Base-by-base conservation (phyloP, 495 filamentous ascomycete species). In the Choiromyces venosus region DNA sequence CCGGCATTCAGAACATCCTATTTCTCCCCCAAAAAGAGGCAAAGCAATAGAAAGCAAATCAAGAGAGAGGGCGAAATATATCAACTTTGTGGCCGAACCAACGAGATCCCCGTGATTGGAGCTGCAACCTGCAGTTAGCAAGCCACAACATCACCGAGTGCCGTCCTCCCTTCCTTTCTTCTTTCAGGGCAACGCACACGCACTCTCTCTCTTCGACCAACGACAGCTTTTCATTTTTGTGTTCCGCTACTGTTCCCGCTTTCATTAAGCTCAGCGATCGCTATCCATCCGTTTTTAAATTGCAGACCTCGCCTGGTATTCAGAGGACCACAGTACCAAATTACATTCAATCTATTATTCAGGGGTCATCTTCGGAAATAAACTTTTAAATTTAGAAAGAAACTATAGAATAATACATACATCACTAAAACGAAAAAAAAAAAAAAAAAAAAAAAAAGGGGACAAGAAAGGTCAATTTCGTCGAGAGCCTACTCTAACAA, bases 61-160 rank as follows among this genome's bases (percentile, higher is more conserved):
- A n/a, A n/a, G n/a, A 18, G 40, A 61, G 52, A 29, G 10, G 8
- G 25, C n/a, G 10, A 29, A 42, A 42, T 42, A 42, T 42, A 33
- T 61, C 52, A 61, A 61, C 25, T 61, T 56, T 61, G 52, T 61
- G 52, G 52, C 25, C 52, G 52, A 61, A 61, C 52, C 52, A 61
- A 61, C 25, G 25, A 61, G 18, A 33, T 29, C 52, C 52, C 52
- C 52, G 52, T 61, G 33, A 33, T 29, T 18, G 52, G 52, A 61
- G 52, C 52, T 61, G 52, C 52, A 61, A 12, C 52, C 52, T 33
- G 6, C 52, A 33, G 52, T 61, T 61, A 14, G 25, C 52, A 61
- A 61, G 52, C 52, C 52, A 61, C 52, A 61, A 61, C 52, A 61
- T 61, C 52, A 61, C 52, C 52, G 52, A 61, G 52, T 29, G 52